Conservation (phyloP, 2,329 filamentous ascomycete species). For the Aspergillus sp. region DNA sequence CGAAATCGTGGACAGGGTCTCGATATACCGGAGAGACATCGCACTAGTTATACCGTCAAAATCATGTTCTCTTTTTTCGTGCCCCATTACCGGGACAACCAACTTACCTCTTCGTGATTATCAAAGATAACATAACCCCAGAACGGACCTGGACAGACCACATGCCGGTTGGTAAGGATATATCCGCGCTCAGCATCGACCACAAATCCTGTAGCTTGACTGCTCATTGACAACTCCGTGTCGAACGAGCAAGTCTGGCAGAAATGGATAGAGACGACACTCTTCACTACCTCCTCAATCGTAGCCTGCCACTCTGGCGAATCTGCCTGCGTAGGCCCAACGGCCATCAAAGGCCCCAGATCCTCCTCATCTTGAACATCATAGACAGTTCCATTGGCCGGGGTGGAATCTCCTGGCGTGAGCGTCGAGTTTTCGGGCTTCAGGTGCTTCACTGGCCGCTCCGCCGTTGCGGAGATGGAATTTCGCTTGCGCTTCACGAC, state of each 20-base stretch:
- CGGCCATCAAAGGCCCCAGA: constrained; percentile 44
- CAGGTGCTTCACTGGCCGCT: constrained; percentile 57
- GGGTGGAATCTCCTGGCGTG: constrained; percentile 42
- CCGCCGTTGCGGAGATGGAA: constrained; percentile 48
- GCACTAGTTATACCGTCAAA: constrained; percentile 54
- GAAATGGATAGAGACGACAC: constrained; percentile 98
- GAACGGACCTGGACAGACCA: constrained; percentile 92
- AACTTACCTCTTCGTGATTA: constrained; percentile 78
- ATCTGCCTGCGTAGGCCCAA: constrained; percentile 56
- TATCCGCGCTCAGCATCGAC: constrained; percentile 92
- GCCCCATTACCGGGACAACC: background rate
- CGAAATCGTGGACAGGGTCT: constrained; percentile 97
- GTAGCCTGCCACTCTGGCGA: constrained; percentile 92
- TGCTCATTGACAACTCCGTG: constrained; percentile 89
- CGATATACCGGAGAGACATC: constrained; percentile 96
- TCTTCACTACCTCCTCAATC: constrained; percentile 89
- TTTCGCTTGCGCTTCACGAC: constrained; percentile 58
- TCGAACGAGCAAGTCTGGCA: constrained; percentile 98
- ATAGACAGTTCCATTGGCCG: constrained; percentile 46
- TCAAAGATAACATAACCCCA: constrained; percentile 99
- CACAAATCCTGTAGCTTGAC: constrained; percentile 95
- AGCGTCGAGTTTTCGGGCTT: constrained; percentile 47
- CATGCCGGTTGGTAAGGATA: constrained; percentile 86
- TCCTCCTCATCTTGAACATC: constrained; percentile 48
- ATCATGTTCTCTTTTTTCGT: too few relatives aligned